Conservation (phyloP, 805 yeast species). For the Yarrowia phangngaensis region DNA sequence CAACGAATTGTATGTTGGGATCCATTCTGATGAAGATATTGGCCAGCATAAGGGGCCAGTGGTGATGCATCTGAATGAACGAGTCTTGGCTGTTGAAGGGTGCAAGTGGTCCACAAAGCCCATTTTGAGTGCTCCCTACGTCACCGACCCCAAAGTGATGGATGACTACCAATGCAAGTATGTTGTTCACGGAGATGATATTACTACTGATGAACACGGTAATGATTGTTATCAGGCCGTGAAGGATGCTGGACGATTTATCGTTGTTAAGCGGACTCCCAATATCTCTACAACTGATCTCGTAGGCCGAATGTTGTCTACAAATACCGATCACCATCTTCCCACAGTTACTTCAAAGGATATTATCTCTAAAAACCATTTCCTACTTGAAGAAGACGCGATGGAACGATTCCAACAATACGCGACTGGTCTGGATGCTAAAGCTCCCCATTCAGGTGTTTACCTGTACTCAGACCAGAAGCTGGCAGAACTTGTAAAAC, state of each 20-base stretch:
- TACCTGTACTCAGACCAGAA: constrained; percentile 41
- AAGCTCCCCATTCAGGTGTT: constrained; percentile 56
- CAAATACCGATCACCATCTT: constrained; percentile 57
- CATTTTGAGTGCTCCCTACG: constrained; percentile 83
- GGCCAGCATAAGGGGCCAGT: constrained; percentile 83
- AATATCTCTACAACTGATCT: constrained; percentile 93
- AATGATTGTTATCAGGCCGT: constrained; percentile 84
- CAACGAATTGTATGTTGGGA: constrained; percentile 72
- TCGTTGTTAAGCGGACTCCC: constrained; percentile 89
- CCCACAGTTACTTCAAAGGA: constrained; percentile 33
- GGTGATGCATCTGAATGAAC: constrained; percentile 79
- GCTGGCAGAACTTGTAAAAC: constrained; percentile 11
- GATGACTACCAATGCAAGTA: constrained; percentile 69
- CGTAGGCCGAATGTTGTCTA: constrained; percentile 78
- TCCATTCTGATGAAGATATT: constrained; percentile 89
- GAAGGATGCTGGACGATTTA: constrained; percentile 79
- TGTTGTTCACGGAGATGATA: constrained; percentile 98
- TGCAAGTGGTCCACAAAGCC: constrained; percentile 83
- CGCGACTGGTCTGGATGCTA: constrained; percentile 63
- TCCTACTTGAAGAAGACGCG: constrained; percentile 40
- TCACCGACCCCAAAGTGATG: constrained; percentile 79
- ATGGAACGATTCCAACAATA: constrained; percentile 49
- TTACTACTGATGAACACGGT: constrained; percentile 94
- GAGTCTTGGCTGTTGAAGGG: constrained; percentile 79
- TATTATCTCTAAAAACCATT: constrained; percentile 28